Base-by-base conservation (phyloP, 345 rosid species). In the Carallia pectinifolia region DNA sequence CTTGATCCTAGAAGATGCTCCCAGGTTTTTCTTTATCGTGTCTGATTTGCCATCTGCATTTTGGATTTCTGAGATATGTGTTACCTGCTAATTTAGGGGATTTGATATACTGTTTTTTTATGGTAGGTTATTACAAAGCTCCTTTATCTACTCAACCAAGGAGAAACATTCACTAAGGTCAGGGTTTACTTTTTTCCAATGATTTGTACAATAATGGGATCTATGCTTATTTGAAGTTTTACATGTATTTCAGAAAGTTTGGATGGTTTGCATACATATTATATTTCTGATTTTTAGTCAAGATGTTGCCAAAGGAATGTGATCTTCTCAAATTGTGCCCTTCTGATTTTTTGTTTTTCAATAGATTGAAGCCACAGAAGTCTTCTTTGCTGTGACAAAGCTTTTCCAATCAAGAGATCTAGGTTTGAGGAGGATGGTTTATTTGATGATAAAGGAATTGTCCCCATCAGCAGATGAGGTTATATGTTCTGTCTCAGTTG, bases 401-500 rank as follows among this genome's bases (percentile, higher is more conserved):
- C 99, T 95, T 65, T 95, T 95, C 71, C 99, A 95, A 63, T 95
- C 97, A 0, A 90, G 79, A 81, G 99, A 95, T 82, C 72, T 90
- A 37, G 97, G 96, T 53, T 77, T 95, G 80, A 95, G 99, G 89
- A 89, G 97, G 80, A 92, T 95, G 99, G 97, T 95, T 53, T 95
- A 95, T 79, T 77, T 95, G 86, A 92, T 95, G 74, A 95, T 95
- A 71, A 95, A 95, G 87, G 98, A 95, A 85, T 77, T 95, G 61
- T 95, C 98, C 70, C 99, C 99, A 66, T 95, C 93, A 61, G 81
- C 99, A 9, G 99, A 95, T 85, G 99, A 95, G 99, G 99, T 95
- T 71, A 53, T 58, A 72, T 71, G 30, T 36, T 52, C 18, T 68
- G 36, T 66, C 18, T 59, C 31, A 4, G 60, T 74, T 64, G 3